Evolutionary conservation across 169 alveolate genomes (phyloP), one percentile per base, ranked within the genome.

Genomic region (Eimeria praecox): DNA sequence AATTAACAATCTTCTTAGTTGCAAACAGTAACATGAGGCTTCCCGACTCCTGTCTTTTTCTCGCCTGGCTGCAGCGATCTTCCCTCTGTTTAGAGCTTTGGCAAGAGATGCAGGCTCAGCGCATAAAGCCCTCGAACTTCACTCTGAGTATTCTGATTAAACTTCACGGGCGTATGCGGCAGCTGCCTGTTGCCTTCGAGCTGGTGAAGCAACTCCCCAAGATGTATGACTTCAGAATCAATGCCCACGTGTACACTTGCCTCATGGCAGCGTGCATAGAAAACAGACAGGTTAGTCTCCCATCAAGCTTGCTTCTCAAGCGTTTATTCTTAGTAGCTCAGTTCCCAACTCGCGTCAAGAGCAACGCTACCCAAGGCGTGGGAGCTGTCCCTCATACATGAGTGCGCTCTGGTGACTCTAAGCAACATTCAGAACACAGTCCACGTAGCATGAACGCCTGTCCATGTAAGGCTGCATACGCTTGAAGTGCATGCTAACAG

Each of bases 241-340:
- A 97, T 90, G 97, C 98, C 59, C 98, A 97, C 91, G 99, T 98
- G 62, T 98, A 98, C 96, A 98, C 99, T 54, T 97, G 99, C 90
- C 96, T 98, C 64, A 97, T 98, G 98, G 96, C 98, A 64, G 98
- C 99, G 40, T 98, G 99, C 93, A 98, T 98, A 88, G 97, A 98
- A 78, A 97, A 98, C 94, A 49, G 90, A 86, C 97, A 97, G 95
- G 97, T 97, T 71, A 64, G 95, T 94, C 69, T 64, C 75, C 30
- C 35, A 78, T 33, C 64, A 22, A 27, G 16, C 18, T 10, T n/a
- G 62, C 64, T 59, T 52, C 49, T 33, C 10, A 35, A 30, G 49
- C 33, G 2, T n/a, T 8, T 69, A 22, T 5, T 16, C 69, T 56
- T 4, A 30, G 16, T 49, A 54, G 12, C 0, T 24, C 33, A 86